Base-by-base conservation (phyloP, 768 basidiomycete species). In the Rhodosporidiobolus sp. region DNA sequence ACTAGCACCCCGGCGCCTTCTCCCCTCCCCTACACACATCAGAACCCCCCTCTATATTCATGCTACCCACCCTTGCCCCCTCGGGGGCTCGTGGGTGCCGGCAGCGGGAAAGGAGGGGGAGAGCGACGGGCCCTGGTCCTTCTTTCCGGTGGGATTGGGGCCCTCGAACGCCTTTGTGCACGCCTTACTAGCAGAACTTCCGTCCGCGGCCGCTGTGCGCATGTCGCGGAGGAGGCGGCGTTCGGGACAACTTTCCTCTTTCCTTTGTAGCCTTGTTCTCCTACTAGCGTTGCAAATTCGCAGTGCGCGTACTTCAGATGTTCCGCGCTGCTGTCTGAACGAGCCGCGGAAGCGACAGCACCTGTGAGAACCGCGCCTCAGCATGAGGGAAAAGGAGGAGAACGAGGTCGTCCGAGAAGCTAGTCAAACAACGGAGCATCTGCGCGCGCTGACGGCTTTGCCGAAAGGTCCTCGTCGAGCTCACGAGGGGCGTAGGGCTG, bases 81-180 rank as follows among this genome's bases (percentile, higher is more conserved):
- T n/a, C n/a, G n/a, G 26, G 45, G 43, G n/a, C 16, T 45, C 30
- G 57, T 22, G 38, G 38, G 30, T 24, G 57, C 10, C 58, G 58
- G 26, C 43, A 28, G 58, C 58, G 58, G 58, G 58, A 59, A 59
- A 59, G 58, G 58, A 59, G 58, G 58, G 58, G 58, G 35, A 59
- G 58, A 59, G 10, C 26, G 34, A 45, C 20, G 26, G 43, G 14
- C 6, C 34, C 43, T n/a, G 6, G 17, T 26, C 26, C 20, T 59
- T 1, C 28, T 30, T 45, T 45, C 58, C 28, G 58, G 38, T 4
- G 6, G 14, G 20, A 35, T n/a, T 10, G 20, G 16, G 34, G 20
- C 30, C 54, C 54, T 14, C 58, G 58, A 32, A 59, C 43, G 58
- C 43, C 7, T 20, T 45, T n/a, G 58, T 59, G 43, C 43, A 32